These are phyloP conservation scores for Prunus mongolica DNA, from an alignment of 306 rosid genomes.

Conservation along the genomic window DNA sequence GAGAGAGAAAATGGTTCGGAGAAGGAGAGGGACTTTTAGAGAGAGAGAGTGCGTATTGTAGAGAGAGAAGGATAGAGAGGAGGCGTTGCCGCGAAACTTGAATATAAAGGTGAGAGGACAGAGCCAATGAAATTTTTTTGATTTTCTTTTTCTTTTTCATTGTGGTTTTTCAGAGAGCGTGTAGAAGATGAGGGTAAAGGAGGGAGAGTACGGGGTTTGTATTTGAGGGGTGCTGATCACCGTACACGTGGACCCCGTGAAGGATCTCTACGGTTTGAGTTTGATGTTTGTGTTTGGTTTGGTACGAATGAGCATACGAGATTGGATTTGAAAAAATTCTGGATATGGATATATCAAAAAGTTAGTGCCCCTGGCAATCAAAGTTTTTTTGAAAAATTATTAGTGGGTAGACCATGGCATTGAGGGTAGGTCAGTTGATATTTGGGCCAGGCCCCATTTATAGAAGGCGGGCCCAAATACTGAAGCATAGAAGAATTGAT, in stretches of 20 bases:
- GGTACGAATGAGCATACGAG: not conserved
- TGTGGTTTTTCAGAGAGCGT: slow-evolving; percentile 14
- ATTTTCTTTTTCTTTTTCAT: not conserved
- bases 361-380: not conserved
- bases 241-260: slow-evolving; percentile 12
- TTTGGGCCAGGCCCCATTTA: not conserved
- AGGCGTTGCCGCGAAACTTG: slow-evolving; percentile 89
- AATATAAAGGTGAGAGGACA: slow-evolving; percentile 30
- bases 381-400: not conserved
- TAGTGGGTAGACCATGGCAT: not conserved
- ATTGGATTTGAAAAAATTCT: slow-evolving; percentile 52
- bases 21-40: slow-evolving; percentile 1
- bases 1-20: slow-evolving; percentile 28
- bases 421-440: not conserved
- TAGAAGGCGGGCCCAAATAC: not conserved
- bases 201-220: slow-evolving; percentile 39
- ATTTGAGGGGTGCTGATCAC: not conserved
- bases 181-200: slow-evolving; percentile 33
- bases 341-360: not conserved
- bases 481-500: too few species aligned
- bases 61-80: slow-evolving; percentile 6
- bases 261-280: not conserved
- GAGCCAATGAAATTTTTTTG: slow-evolving; percentile 27
- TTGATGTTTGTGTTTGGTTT: not conserved
- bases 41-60: not conserved